Conservation (phyloP, 192 early-diverging fungal genomes). For the Geosiphon pyriformis region DNA sequence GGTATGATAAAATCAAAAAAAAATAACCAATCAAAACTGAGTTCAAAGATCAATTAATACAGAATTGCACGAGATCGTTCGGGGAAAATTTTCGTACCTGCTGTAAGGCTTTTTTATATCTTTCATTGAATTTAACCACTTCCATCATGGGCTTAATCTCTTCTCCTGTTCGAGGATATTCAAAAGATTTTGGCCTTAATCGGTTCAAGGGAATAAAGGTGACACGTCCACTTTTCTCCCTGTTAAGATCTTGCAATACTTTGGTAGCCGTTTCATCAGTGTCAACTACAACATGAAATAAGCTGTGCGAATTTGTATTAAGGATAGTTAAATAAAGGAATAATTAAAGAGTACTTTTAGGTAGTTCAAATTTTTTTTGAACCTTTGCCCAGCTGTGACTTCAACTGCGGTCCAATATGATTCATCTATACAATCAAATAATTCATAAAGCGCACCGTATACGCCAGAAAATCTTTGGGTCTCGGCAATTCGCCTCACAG, state of each 20-base stretch:
- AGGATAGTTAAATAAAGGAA: too few species aligned
- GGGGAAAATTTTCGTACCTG: slow-evolving; percentile 48
- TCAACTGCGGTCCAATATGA: slow-evolving; percentile 82
- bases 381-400: slow-evolving; percentile 76
- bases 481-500: slow-evolving; percentile 64
- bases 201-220: slow-evolving; percentile 97
- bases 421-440: slow-evolving; percentile 80
- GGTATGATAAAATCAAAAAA: too few species aligned
- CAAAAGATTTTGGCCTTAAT: slow-evolving; percentile 51
- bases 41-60: not conserved
- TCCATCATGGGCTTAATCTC: slow-evolving; percentile 74
- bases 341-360: too few species aligned
- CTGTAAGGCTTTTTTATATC: slow-evolving; percentile 69
- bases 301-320: slow-evolving; percentile 39
- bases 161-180: slow-evolving; percentile 64
- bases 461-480: slow-evolving; percentile 63
- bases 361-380: too few species aligned
- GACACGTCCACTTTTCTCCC: slow-evolving; percentile 71
- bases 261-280: slow-evolving; percentile 82
- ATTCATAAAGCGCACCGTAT: slow-evolving; percentile 87
- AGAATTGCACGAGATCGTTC: not conserved
- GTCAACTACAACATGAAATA: slow-evolving; percentile 97
- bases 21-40: not conserved
- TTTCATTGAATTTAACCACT: slow-evolving; percentile 67
- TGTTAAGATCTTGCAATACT: slow-evolving; percentile 55